Evolutionary conservation across 208 protist species (phyloP), one percentile per base, ranked within the genome.

Genomic region (Novymonas esmeraldas): DNA sequence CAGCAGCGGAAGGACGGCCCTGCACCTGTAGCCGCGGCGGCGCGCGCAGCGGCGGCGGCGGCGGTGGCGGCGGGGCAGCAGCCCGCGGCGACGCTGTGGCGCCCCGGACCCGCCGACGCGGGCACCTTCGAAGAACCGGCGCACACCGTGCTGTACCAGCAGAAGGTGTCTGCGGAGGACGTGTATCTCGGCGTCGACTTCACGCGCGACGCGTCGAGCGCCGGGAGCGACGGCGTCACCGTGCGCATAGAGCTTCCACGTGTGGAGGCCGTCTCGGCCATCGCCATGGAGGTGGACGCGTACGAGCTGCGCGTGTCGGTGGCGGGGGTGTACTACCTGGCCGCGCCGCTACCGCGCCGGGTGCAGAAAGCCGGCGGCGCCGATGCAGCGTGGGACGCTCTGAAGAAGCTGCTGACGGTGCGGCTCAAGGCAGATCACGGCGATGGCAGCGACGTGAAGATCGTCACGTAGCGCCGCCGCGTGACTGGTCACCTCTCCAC

Each of bases 151-250:
- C 63, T 97, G 54, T 85, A 92, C 55, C 82, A 93, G 64, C 86
- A 97, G 72, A 76, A 70, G 10, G 57, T 95, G 31, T 83, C 81
- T 2, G 84, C 90, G 1, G 86, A 97, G 73, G 92, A 97, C 56
- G 73, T 93, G 3, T 97, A 92, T 64, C 77, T 97, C 6, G 86
- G 84, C 28, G 70, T 95, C 16, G 92, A 95, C 77, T 78, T 86
- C 31, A 87, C 75, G 13, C 81, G 79, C 48, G 74, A 87, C 57
- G 65, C 59, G 22, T 78, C 76, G 48, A 82, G 72, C 28, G 83
- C 78, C 44, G 56, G 71, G 13, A 88, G 82, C 49, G 82, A 92
- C 42, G 88, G 81, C 1, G 83, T 97, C 38, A 81, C 94, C 44
- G 81, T 95, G 55, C 79, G 82, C 49, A 70, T 97, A 39, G 67